Conservation (phyloP, 2,329 filamentous ascomycete genomes). For the Stachybotrys elegans region DNA sequence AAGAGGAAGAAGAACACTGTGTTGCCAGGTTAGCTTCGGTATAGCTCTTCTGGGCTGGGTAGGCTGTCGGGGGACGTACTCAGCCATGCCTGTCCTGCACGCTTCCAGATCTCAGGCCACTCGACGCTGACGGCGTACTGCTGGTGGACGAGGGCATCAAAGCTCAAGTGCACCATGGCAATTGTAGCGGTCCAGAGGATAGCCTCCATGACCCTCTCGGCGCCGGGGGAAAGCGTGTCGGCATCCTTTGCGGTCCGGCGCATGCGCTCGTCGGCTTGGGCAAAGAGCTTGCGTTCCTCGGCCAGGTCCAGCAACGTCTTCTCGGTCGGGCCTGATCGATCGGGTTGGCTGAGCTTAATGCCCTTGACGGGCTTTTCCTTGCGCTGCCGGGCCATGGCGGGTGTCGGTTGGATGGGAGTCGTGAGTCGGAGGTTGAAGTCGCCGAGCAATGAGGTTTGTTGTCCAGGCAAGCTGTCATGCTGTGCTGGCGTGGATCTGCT, state of each 20-base stretch:
- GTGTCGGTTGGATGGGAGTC: too few relatives aligned
- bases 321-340: slow-evolving; percentile 55
- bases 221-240: slow-evolving; percentile 35
- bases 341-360: slow-evolving; percentile 63
- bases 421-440: too few relatives aligned
- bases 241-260: slow-evolving; percentile 14
- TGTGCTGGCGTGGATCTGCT: too few relatives aligned
- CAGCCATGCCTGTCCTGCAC: slow-evolving; percentile 48
- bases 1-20: slow-evolving; percentile 51
- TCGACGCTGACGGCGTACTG: slow-evolving; percentile 67
- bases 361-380: slow-evolving; percentile 41
- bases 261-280: slow-evolving; percentile 35
- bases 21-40: slow-evolving; percentile 3
- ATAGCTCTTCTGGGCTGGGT: not conserved
- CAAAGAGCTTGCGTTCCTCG: slow-evolving; percentile 55
- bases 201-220: slow-evolving; percentile 50
- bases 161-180: slow-evolving; percentile 68
- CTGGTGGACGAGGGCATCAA: slow-evolving; percentile 73
- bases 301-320: slow-evolving; percentile 72
- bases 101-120: slow-evolving; percentile 49
- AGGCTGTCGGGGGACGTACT: slow-evolving; percentile 32
- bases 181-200: slow-evolving; percentile 57
- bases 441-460: too few relatives aligned
- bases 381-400: slow-evolving; percentile 43
- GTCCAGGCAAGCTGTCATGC: too few relatives aligned